Percentiles rank a stretch among this genome's conserved stretches.
Conservation (phyloP, 805 yeast genomes). For the Starmerella kuoi region DNA sequence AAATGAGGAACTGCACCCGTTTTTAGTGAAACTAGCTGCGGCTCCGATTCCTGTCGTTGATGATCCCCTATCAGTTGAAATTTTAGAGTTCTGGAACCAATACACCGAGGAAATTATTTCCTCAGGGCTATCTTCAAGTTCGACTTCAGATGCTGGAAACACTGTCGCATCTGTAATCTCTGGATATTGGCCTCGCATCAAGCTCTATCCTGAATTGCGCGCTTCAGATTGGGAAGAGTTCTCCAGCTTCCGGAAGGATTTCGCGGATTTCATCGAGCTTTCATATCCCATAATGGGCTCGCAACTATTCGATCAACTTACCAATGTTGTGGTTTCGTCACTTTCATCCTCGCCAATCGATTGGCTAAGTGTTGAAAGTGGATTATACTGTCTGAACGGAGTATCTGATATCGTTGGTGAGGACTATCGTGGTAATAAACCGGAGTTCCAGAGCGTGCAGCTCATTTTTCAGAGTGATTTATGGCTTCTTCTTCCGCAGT, state of each 20-base stretch:
- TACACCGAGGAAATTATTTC: conserved; percentile 27
- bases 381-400: conserved; percentile 45
- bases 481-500: conserved; percentile 24
- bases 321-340: conserved; percentile 15
- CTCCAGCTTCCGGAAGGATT: conserved; percentile 54
- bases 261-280: conserved; percentile 64
- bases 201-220: conserved; percentile 26
- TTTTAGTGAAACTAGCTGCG: conserved; percentile 14
- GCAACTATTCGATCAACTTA: conserved; percentile 37
- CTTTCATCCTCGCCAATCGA: conserved; percentile 11
- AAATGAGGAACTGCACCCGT: conserved; percentile 12
- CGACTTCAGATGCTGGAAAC: conserved; percentile 29
- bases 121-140: conserved; percentile 20
- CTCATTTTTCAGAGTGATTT: conserved; percentile 25
- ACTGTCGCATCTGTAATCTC: conserved; percentile 33
- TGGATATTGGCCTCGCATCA: conserved; percentile 59
- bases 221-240: conserved; percentile 41
- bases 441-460: conserved; percentile 27
- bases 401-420: conserved; percentile 42
- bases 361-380: conserved; percentile 44
- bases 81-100: conserved; percentile 29
- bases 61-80: conserved; percentile 24
- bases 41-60: conserved; percentile 21
- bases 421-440: conserved; percentile 13
- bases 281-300: conserved; percentile 54